These are phyloP conservation scores for Mollisia scopiformis DNA, from an alignment of 2,329 filamentous ascomycete genomes.

Conservation along the genomic window DNA sequence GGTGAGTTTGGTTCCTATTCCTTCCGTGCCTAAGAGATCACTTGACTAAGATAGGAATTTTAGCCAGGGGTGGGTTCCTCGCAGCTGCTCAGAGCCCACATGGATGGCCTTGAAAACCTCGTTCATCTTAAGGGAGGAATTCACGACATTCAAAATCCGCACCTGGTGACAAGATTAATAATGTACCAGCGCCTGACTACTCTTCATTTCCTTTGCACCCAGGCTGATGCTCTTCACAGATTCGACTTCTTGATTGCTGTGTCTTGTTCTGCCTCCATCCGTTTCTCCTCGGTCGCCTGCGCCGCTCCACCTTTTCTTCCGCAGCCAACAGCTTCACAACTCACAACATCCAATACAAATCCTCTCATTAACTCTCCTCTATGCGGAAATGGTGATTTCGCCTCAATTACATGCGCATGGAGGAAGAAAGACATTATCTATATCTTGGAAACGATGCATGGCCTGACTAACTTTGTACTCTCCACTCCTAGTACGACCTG, in stretches of 20 bases:
- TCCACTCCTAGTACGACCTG: not conserved
- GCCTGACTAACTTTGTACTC: not conserved
- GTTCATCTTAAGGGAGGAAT: not conserved
- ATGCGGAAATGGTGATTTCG: not conserved
- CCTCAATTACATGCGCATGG: not conserved
- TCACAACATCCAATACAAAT: not conserved
- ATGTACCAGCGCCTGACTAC: too few species aligned
- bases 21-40: not conserved
- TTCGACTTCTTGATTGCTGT: constrained; percentile 5
- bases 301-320: not conserved
- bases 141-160: not conserved
- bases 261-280: not conserved
- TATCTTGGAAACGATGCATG: not conserved
- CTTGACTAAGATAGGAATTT: too few species aligned
- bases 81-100: not conserved
- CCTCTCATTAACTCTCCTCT: not conserved
- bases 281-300: not conserved
- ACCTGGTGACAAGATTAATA: constrained; percentile 1
- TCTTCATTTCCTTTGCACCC: too few species aligned
- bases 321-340: not conserved
- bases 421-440: not conserved
- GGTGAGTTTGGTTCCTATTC: not conserved
- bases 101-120: constrained; percentile 3
- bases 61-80: constrained; percentile 2
- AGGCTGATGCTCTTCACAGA: not conserved